Base-by-base conservation (phyloP, 2,329 filamentous ascomycete species). In the Ophiostoma himal-ulmi region DNA sequence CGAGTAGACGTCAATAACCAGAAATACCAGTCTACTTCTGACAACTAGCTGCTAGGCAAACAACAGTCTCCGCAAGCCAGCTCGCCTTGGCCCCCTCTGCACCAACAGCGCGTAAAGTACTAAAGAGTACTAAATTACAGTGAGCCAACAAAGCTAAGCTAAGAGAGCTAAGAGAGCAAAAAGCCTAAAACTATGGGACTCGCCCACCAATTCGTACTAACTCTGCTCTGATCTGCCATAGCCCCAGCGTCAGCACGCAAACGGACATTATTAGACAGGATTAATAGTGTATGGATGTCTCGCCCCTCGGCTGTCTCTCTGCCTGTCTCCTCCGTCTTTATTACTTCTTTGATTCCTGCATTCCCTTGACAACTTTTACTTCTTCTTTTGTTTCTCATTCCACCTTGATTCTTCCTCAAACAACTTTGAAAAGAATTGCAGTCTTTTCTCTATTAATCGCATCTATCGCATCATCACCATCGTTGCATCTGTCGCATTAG, bases 351-450 rank as follows among this genome's bases (percentile, higher is more conserved):
- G 52, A 26, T 26, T 13, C 52, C 52, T 22, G 52, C 52, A 57
- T 57, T 57, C n/a, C 52, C 26, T 17, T 5, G 13, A 10, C 44
- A 6, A 11, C 17, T 8, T 57, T 2, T 22, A 11, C 26, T 8
- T 57, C 52, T 17, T 57, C 52, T 54, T 10, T 54, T 54, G 48
- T 54, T 57, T 57, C 52, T 26, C 52, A 57, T 57, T 57, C 52
- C 22, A 4, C 11, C 52, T 13, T 8, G 44, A 17, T 57, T 57
- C 52, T 57, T 26, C 22, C 52, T 22, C 3, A 20, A 22, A 57
- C 48, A 54, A 30, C 22, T n/a, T 44, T 44, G 41, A 44, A 17
- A 4, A 5, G 17, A 14, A 39, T 39, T 13, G 8, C 37, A 39
- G 13, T 20, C 0, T 44, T 6, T 48, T 7, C 7, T 44, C 41